Evolutionary conservation across 2,329 filamentous ascomycete genomes (phyloP).

Genomic region (Exophiala lecanii-corni): DNA sequence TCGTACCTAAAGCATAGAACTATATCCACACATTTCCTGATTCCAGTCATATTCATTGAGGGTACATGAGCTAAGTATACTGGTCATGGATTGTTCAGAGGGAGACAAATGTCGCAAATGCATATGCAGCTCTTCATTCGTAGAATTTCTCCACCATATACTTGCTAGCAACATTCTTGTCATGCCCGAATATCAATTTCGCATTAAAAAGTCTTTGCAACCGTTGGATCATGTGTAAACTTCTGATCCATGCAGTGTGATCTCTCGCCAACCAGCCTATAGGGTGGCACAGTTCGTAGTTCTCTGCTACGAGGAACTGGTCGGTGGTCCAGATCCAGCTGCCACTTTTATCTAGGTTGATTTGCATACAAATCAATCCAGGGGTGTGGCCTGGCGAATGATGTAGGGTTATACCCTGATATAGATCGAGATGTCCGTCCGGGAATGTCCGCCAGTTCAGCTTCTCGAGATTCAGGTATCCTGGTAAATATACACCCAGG

Average conservation of each 20-base stretch:
- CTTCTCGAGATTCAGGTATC: constrained; percentile 33
- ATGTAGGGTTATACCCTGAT: constrained; percentile 36
- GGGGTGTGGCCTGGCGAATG: constrained; percentile 37
- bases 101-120: too few relatives aligned
- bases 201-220: constrained; percentile 32
- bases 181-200: constrained; percentile 33
- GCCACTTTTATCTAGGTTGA: constrained; percentile 34
- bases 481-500: constrained; percentile 36
- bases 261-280: constrained; percentile 37
- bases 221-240: constrained; percentile 31
- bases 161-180: constrained; percentile 21
- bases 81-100: too few relatives aligned
- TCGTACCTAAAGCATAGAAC: too few relatives aligned
- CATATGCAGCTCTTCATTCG: too few relatives aligned
- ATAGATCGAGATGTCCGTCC: constrained; percentile 37
- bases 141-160: constrained; percentile 10
- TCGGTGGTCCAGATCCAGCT: constrained; percentile 41
- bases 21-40: too few relatives aligned
- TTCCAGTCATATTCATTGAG: too few relatives aligned
- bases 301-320: constrained; percentile 38
- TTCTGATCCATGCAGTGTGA: constrained; percentile 35
- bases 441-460: constrained; percentile 43
- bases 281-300: constrained; percentile 33
- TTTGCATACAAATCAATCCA: constrained; percentile 34
- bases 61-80: too few relatives aligned